phyloP scores from a whole-genome alignment of 495 filamentous ascomycete species.

The Tuber borchii region DNA sequence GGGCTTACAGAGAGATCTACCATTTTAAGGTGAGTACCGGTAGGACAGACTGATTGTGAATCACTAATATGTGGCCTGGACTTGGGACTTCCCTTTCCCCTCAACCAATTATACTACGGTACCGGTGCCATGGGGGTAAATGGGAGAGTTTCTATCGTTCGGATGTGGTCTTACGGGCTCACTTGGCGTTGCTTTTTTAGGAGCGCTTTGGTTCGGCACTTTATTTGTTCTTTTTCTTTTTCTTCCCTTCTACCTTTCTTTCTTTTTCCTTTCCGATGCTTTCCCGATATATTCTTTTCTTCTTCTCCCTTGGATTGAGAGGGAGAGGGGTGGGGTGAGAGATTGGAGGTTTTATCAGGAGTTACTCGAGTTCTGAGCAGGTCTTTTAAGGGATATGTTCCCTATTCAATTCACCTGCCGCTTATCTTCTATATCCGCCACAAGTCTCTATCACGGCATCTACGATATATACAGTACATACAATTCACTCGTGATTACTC shows the following conservation, averaged over 20 bases:
- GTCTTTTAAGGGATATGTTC: not conserved
- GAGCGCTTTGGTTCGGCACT: not conserved
- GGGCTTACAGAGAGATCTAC: not conserved
- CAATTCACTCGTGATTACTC: not conserved
- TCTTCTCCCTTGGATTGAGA: not conserved
- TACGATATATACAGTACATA: not conserved
- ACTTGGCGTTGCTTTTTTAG: not conserved
- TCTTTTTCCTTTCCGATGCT: too few relatives aligned
- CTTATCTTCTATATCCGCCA: not conserved
- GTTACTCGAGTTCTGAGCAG: not conserved
- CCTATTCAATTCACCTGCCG: not conserved
- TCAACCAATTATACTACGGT: not conserved
- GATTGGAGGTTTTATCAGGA: not conserved
- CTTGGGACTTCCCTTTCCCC: not conserved
- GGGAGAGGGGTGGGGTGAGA: not conserved
- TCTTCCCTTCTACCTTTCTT: not conserved
- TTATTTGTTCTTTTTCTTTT: not conserved
- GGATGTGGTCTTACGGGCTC: not conserved
- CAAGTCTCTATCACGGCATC: not conserved
- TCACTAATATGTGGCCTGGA: not conserved
- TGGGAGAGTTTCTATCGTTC: not conserved
- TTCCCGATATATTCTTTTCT: not conserved
- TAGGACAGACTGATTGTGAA: not conserved
- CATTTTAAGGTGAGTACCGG: not conserved
- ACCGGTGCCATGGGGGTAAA: not conserved